These are phyloP conservation scores for Phytophthora sp. DNA, from an alignment of 352 stramenopile species.

Conservation along the genomic window DNA sequence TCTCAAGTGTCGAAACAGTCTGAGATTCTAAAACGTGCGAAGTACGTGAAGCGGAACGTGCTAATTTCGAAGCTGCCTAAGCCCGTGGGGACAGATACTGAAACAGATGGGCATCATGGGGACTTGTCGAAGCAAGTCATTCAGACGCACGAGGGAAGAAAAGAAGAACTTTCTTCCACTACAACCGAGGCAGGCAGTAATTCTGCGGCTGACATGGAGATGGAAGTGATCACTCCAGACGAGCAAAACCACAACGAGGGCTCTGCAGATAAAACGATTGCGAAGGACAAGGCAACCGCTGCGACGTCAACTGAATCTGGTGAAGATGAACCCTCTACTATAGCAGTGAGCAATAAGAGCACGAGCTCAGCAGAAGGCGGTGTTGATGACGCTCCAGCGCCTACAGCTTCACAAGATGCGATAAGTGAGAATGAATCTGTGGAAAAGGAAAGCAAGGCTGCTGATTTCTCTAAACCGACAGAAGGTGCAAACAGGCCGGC, in stretches of 20 bases:
- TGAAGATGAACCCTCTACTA: neutral
- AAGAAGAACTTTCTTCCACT: constrained; percentile 20
- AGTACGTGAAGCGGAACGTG: constrained; percentile 65
- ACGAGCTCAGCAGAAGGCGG: neutral
- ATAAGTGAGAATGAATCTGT: constrained; percentile 2
- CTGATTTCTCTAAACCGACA: neutral
- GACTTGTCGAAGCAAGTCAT: neutral
- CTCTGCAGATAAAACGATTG: neutral
- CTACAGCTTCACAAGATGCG: neutral
- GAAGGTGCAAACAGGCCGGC: neutral
- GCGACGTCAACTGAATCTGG: constrained; percentile 6
- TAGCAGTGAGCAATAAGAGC: neutral
- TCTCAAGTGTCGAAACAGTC: constrained; percentile 7
- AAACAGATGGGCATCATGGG: constrained; percentile 2
- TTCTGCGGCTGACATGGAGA: constrained; percentile 18
- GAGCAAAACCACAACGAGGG: constrained; percentile 5
- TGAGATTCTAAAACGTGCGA: constrained; percentile 33
- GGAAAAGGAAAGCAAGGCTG: constrained; percentile 3
- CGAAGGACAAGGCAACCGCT: neutral
- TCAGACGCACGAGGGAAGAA: constrained; percentile 28
- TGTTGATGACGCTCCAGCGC: neutral
- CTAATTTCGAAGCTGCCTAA: constrained; percentile 24
- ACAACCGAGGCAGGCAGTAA: neutral
- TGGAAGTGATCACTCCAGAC: constrained; percentile 21
- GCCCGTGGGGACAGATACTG: neutral